phyloP scores from a whole-genome alignment of 2,329 filamentous ascomycete genomes.

The Aspergillus flavus region DNA sequence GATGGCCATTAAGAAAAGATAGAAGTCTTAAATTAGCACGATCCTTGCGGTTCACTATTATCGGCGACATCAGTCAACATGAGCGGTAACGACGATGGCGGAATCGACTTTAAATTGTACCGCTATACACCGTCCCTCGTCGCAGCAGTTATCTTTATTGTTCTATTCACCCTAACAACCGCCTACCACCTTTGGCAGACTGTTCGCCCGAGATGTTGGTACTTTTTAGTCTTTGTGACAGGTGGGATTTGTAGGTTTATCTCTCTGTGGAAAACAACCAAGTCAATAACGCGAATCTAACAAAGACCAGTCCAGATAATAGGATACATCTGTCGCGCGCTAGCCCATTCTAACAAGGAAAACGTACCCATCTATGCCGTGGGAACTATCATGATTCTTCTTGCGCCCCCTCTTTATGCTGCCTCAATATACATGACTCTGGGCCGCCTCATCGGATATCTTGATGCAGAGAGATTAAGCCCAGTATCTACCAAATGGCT shows the following conservation, averaged over 20 bases:
- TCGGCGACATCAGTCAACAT: not conserved
- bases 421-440: conserved; percentile 44
- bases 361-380: conserved; percentile 33
- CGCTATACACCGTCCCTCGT: conserved; percentile 50
- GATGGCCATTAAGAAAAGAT: not conserved
- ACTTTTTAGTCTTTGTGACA: conserved; percentile 45
- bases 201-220: conserved; percentile 50
- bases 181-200: conserved; percentile 46
- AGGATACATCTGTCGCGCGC: conserved; percentile 32
- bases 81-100: not conserved
- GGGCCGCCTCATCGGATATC: conserved; percentile 36
- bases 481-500: conserved; percentile 37
- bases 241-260: conserved; percentile 41
- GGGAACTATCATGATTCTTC: conserved; percentile 37
- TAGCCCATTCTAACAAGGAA: conserved; percentile 29
- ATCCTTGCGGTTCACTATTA: not conserved
- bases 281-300: not conserved
- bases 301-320: conserved; percentile 48
- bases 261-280: not conserved
- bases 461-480: conserved; percentile 34
- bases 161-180: conserved; percentile 50
- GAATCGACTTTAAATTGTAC: conserved; percentile 27
- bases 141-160: conserved; percentile 49
- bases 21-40: not conserved
- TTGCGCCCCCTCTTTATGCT: conserved; percentile 46